Evolutionary conservation across 2,329 filamentous ascomycete species (phyloP).

Genomic region (Diplodia seriata): DNA sequence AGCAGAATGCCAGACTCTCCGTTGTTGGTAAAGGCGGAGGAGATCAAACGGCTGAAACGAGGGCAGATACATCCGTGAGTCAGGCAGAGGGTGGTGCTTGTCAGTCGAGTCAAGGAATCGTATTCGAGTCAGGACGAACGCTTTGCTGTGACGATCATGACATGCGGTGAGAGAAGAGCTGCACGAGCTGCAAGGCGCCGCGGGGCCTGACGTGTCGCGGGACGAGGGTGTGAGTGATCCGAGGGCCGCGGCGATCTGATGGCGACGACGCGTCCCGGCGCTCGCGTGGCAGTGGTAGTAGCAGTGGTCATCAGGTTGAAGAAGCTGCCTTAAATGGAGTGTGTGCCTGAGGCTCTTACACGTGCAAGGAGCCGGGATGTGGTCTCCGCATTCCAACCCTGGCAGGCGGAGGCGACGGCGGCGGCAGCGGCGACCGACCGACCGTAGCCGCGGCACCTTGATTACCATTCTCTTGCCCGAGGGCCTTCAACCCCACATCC

Average conservation of each 20-base stretch:
- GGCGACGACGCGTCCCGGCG: constrained; percentile 1
- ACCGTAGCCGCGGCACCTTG: constrained; percentile 27
- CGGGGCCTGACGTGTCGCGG: constrained; percentile 10
- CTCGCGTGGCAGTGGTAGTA: constrained; percentile 4
- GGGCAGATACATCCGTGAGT: not conserved
- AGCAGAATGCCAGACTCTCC: not conserved
- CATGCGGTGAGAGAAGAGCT: constrained; percentile 6
- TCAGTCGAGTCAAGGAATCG: constrained; percentile 20
- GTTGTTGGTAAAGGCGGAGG: not conserved
- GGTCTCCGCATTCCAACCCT: constrained; percentile 8
- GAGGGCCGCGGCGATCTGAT: not conserved
- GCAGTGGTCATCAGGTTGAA: no score
- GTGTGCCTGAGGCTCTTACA: constrained; percentile 9
- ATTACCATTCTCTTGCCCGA: constrained; percentile 22
- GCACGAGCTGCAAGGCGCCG: constrained; percentile 2
- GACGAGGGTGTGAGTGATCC: constrained; percentile 2
- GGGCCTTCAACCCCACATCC: constrained; percentile 16
- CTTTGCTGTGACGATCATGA: constrained; percentile 23
- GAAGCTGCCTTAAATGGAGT: not conserved
- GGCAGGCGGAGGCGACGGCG: constrained; percentile 21
- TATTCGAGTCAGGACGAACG: constrained; percentile 18
- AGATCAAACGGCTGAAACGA: not conserved
- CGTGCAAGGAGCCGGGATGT: constrained; percentile 11
- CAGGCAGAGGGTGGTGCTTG: constrained; percentile 15
- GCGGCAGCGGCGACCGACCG: constrained; percentile 10